A percentile compares a stretch with the other conserved stretches of the same genome.
phyloP scores from a whole-genome alignment of 2,329 filamentous ascomycete species.

The Cercospora sp. region DNA sequence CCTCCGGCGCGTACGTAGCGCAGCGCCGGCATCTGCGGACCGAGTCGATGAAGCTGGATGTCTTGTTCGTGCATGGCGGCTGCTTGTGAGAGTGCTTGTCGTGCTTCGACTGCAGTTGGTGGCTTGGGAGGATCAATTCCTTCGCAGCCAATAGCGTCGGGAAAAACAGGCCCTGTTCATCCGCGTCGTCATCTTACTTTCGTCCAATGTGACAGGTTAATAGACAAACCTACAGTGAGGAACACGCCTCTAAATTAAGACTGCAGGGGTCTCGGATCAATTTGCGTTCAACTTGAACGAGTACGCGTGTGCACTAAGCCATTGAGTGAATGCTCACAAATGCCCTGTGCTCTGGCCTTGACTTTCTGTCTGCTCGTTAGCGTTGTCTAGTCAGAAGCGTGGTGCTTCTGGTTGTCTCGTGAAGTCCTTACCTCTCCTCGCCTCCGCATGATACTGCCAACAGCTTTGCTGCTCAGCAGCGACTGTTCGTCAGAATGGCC shows the following conservation, averaged over 20 bases:
- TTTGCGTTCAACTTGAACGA: not conserved
- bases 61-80: not conserved
- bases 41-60: not conserved
- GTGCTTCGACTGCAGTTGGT: not conserved
- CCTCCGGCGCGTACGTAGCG: not conserved
- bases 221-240: not conserved
- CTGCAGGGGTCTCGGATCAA: not conserved
- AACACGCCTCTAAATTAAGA: not conserved
- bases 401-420: not conserved
- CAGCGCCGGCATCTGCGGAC: not conserved
- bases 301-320: not conserved
- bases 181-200: not conserved
- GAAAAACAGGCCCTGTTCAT: not conserved
- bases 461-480: not conserved
- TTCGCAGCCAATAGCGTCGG: not conserved
- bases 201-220: not conserved
- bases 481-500: not conserved
- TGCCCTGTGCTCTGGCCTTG: not conserved
- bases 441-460: not conserved
- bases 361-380: not conserved
- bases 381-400: not conserved
- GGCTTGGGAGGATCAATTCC: not conserved
- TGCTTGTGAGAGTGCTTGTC: not conserved
- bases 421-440: not conserved
- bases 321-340: not conserved